phyloP scores from a whole-genome alignment of 139 green algal species.

The Coelastrella sp. region DNA sequence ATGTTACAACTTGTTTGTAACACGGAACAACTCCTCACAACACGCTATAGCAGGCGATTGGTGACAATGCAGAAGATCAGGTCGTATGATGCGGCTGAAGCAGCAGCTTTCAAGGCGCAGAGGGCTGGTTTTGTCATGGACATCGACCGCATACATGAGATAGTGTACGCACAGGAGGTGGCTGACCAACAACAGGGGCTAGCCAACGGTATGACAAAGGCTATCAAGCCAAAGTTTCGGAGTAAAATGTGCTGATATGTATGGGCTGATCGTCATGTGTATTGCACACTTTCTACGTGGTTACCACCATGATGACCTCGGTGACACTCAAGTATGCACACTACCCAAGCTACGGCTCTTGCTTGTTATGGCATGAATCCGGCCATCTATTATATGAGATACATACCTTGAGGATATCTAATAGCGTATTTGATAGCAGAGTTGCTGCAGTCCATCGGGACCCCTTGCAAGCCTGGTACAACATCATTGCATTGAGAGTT shows the following conservation, averaged over 20 bases:
- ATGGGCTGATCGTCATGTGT: too few relatives aligned
- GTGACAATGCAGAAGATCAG: slow-evolving; percentile 87
- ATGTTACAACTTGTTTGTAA: not conserved
- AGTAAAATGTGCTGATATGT: slow-evolving; percentile 2
- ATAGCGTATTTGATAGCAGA: too few relatives aligned
- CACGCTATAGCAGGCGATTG: slow-evolving; percentile 87
- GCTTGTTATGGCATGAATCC: too few relatives aligned
- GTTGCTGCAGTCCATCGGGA: too few relatives aligned
- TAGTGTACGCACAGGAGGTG: slow-evolving; percentile 41
- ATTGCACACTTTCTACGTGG: too few relatives aligned
- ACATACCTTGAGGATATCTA: too few relatives aligned
- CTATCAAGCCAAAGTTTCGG: not conserved
- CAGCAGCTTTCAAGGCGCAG: slow-evolving; percentile 1
- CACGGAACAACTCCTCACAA: slow-evolving; percentile 87
- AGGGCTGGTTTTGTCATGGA: slow-evolving; percentile 26
- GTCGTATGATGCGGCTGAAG: slow-evolving; percentile 44
- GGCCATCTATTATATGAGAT: too few relatives aligned
- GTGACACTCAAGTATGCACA: too few relatives aligned
- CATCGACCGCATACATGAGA: slow-evolving; percentile 44
- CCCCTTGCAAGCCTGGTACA: too few relatives aligned
- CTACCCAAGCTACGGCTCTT: too few relatives aligned
- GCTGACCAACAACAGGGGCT: not conserved
- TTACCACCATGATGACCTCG: too few relatives aligned
- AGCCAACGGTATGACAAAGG: not conserved
- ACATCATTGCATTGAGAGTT: too few relatives aligned